A percentile compares a stretch with the other conserved stretches of the same genome.
phyloP scores from a whole-genome alignment of 306 rosid species.

The Herpetospermum pedunculosum region DNA sequence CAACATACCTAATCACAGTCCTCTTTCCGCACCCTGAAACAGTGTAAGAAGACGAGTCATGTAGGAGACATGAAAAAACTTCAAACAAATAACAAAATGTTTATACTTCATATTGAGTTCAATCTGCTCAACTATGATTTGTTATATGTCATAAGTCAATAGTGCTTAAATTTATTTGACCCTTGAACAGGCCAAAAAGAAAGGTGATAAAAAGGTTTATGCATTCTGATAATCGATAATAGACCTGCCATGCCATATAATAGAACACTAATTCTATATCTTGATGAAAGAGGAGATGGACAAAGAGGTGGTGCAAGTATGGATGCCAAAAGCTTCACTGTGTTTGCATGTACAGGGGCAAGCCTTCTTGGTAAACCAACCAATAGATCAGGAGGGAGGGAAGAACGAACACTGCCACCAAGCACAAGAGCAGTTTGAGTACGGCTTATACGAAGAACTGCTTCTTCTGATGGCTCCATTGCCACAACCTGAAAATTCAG shows the following conservation, averaged over 20 bases:
- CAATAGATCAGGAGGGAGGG: slow-evolving; percentile 76
- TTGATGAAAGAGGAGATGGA: slow-evolving; percentile 70
- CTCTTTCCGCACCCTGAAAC: slow-evolving; percentile 92
- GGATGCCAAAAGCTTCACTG: slow-evolving; percentile 64
- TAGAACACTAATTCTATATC: slow-evolving; percentile 79
- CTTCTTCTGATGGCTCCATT: slow-evolving; percentile 84
- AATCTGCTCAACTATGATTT: neutral
- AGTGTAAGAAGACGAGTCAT: slow-evolving; percentile 8
- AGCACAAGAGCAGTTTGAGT: slow-evolving; percentile 80
- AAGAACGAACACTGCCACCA: slow-evolving; percentile 67
- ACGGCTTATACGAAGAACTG: slow-evolving; percentile 47
- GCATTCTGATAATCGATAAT: slow-evolving; percentile 11
- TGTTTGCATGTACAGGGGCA: slow-evolving; percentile 69
- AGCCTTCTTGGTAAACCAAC: slow-evolving; percentile 39
- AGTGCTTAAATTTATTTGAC: neutral
- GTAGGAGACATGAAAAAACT: neutral
- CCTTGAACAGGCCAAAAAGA: neutral
- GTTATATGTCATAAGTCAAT: neutral
- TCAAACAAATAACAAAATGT: neutral
- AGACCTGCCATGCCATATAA: slow-evolving; percentile 76
- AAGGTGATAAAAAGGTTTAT: neutral
- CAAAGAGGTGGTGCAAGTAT: slow-evolving; percentile 71
- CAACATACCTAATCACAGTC: slow-evolving; percentile 69
- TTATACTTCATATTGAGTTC: neutral
- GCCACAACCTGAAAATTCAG: slow-evolving; percentile 55